Conservation (phyloP, 2,329 filamentous ascomycete species). For the Nannizzia gypsea region DNA sequence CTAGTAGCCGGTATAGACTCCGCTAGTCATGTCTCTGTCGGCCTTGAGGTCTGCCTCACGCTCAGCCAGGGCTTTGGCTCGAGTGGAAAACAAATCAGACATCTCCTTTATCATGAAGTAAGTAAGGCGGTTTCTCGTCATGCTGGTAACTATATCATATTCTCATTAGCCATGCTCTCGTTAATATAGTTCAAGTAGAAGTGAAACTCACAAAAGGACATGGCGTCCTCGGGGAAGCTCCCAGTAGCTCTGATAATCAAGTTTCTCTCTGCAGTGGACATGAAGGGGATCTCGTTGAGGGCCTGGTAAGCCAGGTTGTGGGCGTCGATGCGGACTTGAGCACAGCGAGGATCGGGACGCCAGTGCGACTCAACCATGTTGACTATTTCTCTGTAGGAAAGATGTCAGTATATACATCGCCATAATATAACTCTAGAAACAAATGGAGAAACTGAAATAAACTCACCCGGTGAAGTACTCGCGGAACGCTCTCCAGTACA, state of each 20-base stretch:
- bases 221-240: slow-evolving; percentile 16
- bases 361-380: slow-evolving; percentile 16
- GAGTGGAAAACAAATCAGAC: background rate
- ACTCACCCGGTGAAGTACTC: slow-evolving; percentile 22
- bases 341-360: slow-evolving; percentile 15
- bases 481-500: slow-evolving; percentile 19
- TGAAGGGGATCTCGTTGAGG: slow-evolving; percentile 15
- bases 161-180: background rate
- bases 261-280: slow-evolving; percentile 16
- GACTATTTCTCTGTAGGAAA: slow-evolving; percentile 4
- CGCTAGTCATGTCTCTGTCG: background rate
- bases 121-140: slow-evolving; percentile 14
- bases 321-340: slow-evolving; percentile 12
- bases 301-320: slow-evolving; percentile 18
- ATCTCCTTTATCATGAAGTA: slow-evolving; percentile 19
- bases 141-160: slow-evolving; percentile 16
- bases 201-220: slow-evolving; percentile 19
- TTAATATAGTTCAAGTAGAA: background rate
- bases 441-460: background rate
- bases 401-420: background rate
- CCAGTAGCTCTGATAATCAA: slow-evolving; percentile 14
- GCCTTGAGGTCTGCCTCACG: background rate
- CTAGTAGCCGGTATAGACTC: no score
- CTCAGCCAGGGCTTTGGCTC: background rate
- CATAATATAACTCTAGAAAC: background rate